Percentiles rank a stretch among this genome's conserved stretches.
These are phyloP conservation scores for Cylindrodendrum hubeiense DNA, from an alignment of 2,329 filamentous ascomycete species.

Conservation along the genomic window DNA sequence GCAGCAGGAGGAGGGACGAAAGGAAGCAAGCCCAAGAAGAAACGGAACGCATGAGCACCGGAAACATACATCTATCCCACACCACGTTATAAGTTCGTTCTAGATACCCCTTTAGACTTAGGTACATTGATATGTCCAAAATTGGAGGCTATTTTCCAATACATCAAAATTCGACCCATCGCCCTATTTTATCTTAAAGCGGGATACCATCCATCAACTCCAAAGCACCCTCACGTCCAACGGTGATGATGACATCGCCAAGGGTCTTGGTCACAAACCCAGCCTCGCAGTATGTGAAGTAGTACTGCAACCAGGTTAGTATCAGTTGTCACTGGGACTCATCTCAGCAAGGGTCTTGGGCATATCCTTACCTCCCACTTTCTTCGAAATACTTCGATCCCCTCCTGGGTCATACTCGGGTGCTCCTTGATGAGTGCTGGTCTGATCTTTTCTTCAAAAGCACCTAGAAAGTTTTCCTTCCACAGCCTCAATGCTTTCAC, in stretches of 20 bases:
- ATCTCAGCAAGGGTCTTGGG: neutral
- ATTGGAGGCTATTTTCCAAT: neutral
- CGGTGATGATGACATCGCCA: slow-evolving; percentile 79
- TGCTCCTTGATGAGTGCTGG: slow-evolving; percentile 71
- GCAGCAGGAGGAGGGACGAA: slow-evolving; percentile 41
- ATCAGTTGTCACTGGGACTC: slow-evolving; percentile 14
- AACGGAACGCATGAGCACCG: slow-evolving; percentile 48
- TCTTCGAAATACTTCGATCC: slow-evolving; percentile 74
- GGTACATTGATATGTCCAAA: neutral
- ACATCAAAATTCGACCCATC: too few relatives aligned
- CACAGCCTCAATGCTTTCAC: slow-evolving; percentile 76
- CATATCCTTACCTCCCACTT: slow-evolving; percentile 75
- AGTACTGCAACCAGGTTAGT: slow-evolving; percentile 64
- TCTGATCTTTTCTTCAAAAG: slow-evolving; percentile 71
- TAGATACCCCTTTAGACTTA: slow-evolving; percentile 38
- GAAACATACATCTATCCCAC: neutral
- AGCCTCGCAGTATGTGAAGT: slow-evolving; percentile 81
- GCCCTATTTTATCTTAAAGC: slow-evolving; percentile 53
- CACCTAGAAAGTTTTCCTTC: slow-evolving; percentile 73
- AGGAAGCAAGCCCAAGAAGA: slow-evolving; percentile 57
- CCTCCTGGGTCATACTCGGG: slow-evolving; percentile 68
- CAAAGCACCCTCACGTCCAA: slow-evolving; percentile 72
- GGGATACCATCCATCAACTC: slow-evolving; percentile 80
- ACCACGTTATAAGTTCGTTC: slow-evolving; percentile 8
- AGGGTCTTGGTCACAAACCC: slow-evolving; percentile 79